Evolutionary conservation across 2,329 filamentous ascomycete species (phyloP).

Genomic region (Neofusicoccum kwambonambiense): DNA sequence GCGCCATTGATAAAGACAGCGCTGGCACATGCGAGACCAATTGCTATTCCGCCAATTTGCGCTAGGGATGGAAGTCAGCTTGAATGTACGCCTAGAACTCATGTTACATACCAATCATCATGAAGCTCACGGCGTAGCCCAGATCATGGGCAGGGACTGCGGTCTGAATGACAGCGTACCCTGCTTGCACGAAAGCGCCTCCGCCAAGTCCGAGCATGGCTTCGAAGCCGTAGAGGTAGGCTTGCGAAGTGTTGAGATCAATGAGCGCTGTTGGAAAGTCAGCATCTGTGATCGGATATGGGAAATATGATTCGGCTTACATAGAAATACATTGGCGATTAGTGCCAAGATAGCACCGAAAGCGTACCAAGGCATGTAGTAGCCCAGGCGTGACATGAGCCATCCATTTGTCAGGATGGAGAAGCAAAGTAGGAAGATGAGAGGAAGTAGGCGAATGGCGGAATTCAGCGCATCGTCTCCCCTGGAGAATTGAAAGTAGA

Average conservation of each 20-base stretch:
- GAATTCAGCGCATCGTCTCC: conserved; percentile 25
- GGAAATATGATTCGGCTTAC: background rate
- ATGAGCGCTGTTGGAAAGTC: background rate
- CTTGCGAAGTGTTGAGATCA: conserved; percentile 18
- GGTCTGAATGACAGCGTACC: conserved; percentile 14
- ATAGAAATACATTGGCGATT: conserved; percentile 23
- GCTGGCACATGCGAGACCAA: too few relatives aligned
- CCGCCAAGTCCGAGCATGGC: conserved; percentile 26
- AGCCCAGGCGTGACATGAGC: conserved; percentile 23
- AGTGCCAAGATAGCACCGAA: conserved; percentile 19
- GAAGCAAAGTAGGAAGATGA: conserved; percentile 24
- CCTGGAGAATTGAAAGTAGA: conserved; percentile 30
- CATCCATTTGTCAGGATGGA: conserved; percentile 23
- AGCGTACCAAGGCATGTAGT: conserved; percentile 28
- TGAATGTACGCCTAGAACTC: too few relatives aligned
- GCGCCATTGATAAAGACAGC: too few relatives aligned
- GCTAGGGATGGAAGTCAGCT: too few relatives aligned
- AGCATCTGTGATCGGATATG: background rate
- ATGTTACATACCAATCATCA: conserved; percentile 73
- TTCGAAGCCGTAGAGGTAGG: conserved; percentile 27
- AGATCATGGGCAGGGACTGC: conserved; percentile 1
- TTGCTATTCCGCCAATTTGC: too few relatives aligned
- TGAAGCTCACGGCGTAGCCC: conserved; percentile 48
- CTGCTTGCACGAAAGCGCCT: conserved; percentile 20
- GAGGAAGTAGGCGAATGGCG: conserved; percentile 28